A percentile compares a stretch with the other conserved stretches of the same genome.
These are phyloP conservation scores for Gymnopilus junonius DNA, from an alignment of 768 basidiomycete species.

Conservation along the genomic window DNA sequence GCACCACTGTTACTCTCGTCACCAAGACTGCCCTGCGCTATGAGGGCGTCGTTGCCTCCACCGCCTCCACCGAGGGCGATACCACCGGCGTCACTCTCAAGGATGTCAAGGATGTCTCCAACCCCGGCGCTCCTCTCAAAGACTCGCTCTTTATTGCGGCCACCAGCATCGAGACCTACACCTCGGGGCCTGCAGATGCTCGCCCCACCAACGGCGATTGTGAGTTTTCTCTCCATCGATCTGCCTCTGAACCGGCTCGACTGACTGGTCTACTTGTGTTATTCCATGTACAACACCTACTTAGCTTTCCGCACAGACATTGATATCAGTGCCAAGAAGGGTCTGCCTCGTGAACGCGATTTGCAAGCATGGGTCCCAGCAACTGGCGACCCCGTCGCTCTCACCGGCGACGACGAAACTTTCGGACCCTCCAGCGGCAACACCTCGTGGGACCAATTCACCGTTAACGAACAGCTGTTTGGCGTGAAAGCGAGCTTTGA, in stretches of 20 bases:
- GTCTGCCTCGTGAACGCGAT: conserved; percentile 65
- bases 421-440: conserved; percentile 47
- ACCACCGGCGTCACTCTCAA: conserved; percentile 74
- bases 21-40: conserved; percentile 75
- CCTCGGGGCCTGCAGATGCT: conserved; percentile 75
- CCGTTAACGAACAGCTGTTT: conserved; percentile 90
- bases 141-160: conserved; percentile 72
- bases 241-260: neutral
- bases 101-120: conserved; percentile 75
- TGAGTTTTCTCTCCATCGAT: conserved; percentile 40
- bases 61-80: conserved; percentile 63
- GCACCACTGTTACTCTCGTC: conserved; percentile 76
- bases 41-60: conserved; percentile 72
- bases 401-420: conserved; percentile 52
- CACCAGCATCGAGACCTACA: conserved; percentile 74
- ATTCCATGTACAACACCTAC: neutral
- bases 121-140: conserved; percentile 69
- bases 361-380: conserved; percentile 78
- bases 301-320: conserved; percentile 82
- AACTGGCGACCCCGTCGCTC: conserved; percentile 35
- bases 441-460: conserved; percentile 88
- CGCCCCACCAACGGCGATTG: conserved; percentile 72
- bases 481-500: conserved; percentile 92
- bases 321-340: conserved; percentile 71
- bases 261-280: neutral